Percentiles rank a stretch among this genome's conserved stretches.
phyloP scores from a whole-genome alignment of 2,329 filamentous ascomycete genomes.

The Aspergillus niger region DNA sequence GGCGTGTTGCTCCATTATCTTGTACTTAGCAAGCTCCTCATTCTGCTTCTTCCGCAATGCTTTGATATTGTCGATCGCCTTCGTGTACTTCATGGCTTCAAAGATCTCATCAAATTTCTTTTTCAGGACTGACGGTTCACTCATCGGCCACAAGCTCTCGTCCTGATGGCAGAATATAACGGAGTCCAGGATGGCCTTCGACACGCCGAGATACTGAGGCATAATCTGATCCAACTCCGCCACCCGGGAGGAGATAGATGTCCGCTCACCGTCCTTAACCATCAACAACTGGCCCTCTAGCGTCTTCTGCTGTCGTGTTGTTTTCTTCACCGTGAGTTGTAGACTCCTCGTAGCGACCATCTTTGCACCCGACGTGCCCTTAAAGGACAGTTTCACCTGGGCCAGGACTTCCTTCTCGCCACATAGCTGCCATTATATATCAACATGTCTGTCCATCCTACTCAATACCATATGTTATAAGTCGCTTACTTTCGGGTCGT shows the following conservation, averaged over 20 bases:
- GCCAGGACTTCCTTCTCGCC: constrained; percentile 87
- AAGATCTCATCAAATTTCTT: constrained; percentile 98
- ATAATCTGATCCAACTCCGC: constrained; percentile 82
- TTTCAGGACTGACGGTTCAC: constrained; percentile 80
- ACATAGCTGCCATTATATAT: constrained; percentile 58
- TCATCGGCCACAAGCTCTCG: constrained; percentile 95
- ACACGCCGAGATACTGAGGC: constrained; percentile 84
- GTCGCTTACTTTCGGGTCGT: constrained; percentile 77
- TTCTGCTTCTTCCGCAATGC: constrained; percentile 79
- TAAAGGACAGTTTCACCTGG: constrained; percentile 88
- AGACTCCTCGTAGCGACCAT: constrained; percentile 83
- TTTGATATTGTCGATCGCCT: constrained; percentile 95
- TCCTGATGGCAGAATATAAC: constrained; percentile 99
- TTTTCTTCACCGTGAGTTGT: constrained; percentile 85
- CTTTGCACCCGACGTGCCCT: constrained; percentile 71
- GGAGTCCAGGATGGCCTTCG: constrained; percentile 82
- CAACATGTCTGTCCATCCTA: background rate
- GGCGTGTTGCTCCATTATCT: constrained; percentile 73
- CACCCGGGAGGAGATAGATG: constrained; percentile 74
- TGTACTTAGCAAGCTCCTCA: constrained; percentile 70
- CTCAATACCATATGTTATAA: background rate
- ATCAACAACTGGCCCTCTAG: constrained; percentile 78
- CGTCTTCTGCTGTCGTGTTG: constrained; percentile 73
- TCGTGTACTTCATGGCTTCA: constrained; percentile 94
- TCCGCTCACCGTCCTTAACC: constrained; percentile 76